Percentiles rank a stretch among this genome's conserved stretches.
phyloP scores from a whole-genome alignment of 1,139 yeast genomes.

The Ogataea hybrid region DNA sequence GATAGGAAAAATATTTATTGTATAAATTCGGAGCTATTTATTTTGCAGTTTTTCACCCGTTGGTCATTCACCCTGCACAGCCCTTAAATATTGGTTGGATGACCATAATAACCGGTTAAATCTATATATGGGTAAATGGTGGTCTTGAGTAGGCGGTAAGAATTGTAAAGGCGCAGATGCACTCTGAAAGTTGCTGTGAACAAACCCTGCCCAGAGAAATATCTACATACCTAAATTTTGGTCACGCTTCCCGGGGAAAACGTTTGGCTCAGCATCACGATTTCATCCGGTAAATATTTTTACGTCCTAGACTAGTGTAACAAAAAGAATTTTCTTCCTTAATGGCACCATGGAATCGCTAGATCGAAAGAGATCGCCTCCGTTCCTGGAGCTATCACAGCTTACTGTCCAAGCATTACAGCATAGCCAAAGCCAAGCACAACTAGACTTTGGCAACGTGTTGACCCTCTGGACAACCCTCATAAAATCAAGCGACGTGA shows the following conservation, averaged over 20 bases:
- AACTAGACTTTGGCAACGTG: conserved; percentile 43
- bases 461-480: conserved; percentile 51
- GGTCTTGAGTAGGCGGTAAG: not conserved
- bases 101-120: too few relatives aligned
- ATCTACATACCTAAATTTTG: not conserved
- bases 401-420: conserved; percentile 33
- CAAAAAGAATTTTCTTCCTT: not conserved
- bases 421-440: conserved; percentile 24
- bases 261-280: not conserved
- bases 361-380: conserved; percentile 34
- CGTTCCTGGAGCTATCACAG: conserved; percentile 37
- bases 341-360: conserved; percentile 18
- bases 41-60: not conserved
- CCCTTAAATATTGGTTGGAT: not conserved
- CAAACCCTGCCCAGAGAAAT: not conserved
- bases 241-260: conserved; percentile 11
- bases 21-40: not conserved
- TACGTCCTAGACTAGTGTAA: conserved; percentile 1
- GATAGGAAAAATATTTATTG: not conserved
- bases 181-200: not conserved
- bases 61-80: conserved; percentile 8
- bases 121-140: too few relatives aligned
- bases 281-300: conserved; percentile 8
- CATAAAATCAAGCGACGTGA: conserved; percentile 49
- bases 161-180: not conserved